Evolutionary conservation across 2,329 filamentous ascomycete genomes (phyloP).

Genomic region (Cytospora mali): DNA sequence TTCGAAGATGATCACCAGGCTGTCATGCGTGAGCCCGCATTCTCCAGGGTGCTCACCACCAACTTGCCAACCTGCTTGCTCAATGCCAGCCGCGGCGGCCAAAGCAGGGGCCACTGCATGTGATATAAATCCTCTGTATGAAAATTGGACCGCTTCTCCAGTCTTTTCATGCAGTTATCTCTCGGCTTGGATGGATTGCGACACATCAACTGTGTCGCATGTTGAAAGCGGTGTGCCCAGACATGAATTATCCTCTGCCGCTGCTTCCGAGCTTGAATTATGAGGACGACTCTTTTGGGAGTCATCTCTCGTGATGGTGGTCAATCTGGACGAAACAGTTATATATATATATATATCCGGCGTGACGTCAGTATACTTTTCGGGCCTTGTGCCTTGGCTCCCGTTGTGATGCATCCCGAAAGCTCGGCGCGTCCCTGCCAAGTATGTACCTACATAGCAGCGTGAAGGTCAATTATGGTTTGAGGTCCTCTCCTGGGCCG

Average conservation of each 20-base stretch:
- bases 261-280: background rate
- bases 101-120: background rate
- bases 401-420: background rate
- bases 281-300: background rate
- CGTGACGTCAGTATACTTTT: background rate
- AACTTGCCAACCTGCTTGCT: background rate
- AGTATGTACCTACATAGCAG: background rate
- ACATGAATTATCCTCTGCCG: background rate
- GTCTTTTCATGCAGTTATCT: constrained; percentile 11
- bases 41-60: constrained; percentile 1
- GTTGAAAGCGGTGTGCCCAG: constrained; percentile 16
- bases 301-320: background rate
- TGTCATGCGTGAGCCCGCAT: background rate
- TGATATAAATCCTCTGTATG: background rate
- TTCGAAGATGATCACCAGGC: constrained; percentile 21
- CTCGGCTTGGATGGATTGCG: constrained; percentile 17
- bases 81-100: background rate
- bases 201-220: constrained; percentile 2
- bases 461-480: no score
- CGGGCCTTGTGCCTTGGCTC: background rate
- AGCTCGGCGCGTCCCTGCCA: background rate
- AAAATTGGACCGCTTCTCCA: constrained; percentile 9
- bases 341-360: background rate
- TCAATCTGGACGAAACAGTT: background rate
- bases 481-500: no score